phyloP scores from a whole-genome alignment of 2,329 filamentous ascomycete genomes.

The Pseudogymnoascus sp. region DNA sequence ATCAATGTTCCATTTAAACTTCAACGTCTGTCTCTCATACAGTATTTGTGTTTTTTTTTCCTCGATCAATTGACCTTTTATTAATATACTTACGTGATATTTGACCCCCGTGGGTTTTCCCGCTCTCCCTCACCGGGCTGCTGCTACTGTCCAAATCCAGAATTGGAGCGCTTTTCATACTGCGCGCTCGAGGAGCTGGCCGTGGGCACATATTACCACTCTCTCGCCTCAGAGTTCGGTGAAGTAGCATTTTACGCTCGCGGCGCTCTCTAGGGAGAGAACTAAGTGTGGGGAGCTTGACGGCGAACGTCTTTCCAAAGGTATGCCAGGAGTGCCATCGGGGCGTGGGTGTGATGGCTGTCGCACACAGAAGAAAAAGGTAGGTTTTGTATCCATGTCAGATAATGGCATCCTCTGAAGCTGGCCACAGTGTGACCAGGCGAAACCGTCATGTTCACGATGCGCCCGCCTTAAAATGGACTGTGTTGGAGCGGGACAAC shows the following conservation, averaged over 20 bases:
- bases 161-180: not conserved
- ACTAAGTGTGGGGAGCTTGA: not conserved
- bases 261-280: not conserved
- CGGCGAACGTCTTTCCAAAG: slow-evolving; percentile 11
- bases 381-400: slow-evolving; percentile 18
- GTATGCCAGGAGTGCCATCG: slow-evolving; percentile 46
- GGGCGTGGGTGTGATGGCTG: slow-evolving; percentile 44
- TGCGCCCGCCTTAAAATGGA: slow-evolving; percentile 38
- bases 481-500: slow-evolving; percentile 40
- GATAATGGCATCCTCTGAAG: not conserved
- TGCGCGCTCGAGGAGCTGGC: not conserved
- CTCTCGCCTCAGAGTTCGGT: not conserved
- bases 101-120: not conserved
- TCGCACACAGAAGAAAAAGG: slow-evolving; percentile 48
- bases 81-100: not conserved
- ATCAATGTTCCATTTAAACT: not conserved
- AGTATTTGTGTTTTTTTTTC: not conserved
- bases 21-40: not conserved
- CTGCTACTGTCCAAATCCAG: not conserved
- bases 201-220: not conserved
- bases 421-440: slow-evolving; percentile 10
- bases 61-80: not conserved
- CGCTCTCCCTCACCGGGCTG: not conserved
- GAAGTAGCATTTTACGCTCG: not conserved
- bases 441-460: slow-evolving; percentile 36